Evolutionary conservation across 2,329 filamentous ascomycete genomes (phyloP).

Genomic region (Truncatella angustata): DNA sequence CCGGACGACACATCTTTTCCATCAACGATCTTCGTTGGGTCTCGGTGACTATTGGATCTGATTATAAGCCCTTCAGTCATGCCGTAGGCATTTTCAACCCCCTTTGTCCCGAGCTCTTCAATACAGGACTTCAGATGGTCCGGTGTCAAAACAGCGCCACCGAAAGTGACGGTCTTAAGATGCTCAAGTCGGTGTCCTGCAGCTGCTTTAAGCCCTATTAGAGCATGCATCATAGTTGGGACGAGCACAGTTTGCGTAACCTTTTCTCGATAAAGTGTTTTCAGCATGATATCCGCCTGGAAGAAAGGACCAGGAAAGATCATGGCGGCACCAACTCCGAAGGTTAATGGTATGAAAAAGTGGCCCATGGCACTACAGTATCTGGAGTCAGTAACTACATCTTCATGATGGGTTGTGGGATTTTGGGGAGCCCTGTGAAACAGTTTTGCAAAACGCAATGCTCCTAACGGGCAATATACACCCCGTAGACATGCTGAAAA

Average conservation of each 20-base stretch:
- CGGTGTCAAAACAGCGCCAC: slow-evolving; percentile 1
- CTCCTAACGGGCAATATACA: too few relatives aligned
- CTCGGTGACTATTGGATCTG: neutral
- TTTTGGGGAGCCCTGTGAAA: too few relatives aligned
- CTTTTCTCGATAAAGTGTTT: slow-evolving; percentile 4
- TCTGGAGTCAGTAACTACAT: too few relatives aligned
- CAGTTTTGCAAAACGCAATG: too few relatives aligned
- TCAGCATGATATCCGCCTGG: slow-evolving; percentile 5
- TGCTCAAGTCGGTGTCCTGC: neutral
- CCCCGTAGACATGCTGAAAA: too few relatives aligned
- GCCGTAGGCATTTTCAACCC: slow-evolving; percentile 4
- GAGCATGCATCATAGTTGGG: slow-evolving; percentile 3
- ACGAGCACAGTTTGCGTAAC: slow-evolving; percentile 7
- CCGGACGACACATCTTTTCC: slow-evolving; percentile 1
- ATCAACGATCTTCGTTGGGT: slow-evolving; percentile 1
- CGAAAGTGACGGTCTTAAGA: slow-evolving; percentile 5
- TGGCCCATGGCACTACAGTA: slow-evolving; percentile 10
- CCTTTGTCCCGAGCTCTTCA: neutral
- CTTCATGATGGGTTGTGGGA: too few relatives aligned
- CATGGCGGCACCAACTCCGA: neutral
- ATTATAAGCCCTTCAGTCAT: slow-evolving; percentile 7
- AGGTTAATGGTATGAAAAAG: neutral
- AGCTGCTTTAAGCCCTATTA: neutral
- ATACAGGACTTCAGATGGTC: neutral
- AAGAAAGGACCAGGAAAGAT: slow-evolving; percentile 2